Conservation (phyloP, 768 basidiomycete species). For the Pulveroboletus sp. region DNA sequence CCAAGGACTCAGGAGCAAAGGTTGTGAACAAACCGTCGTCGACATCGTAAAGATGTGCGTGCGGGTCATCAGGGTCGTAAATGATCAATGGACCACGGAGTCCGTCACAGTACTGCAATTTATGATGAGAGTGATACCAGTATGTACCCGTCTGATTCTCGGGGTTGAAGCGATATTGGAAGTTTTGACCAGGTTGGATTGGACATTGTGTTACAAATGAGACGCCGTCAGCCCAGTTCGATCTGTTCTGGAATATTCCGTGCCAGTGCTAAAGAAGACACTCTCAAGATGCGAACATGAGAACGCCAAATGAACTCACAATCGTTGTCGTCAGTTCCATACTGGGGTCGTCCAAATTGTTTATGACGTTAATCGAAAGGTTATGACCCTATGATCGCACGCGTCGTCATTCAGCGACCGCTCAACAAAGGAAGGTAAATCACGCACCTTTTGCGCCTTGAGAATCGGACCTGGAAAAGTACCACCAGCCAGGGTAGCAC, state of each 20-base stretch:
- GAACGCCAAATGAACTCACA: constrained; percentile 23
- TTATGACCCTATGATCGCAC: constrained; percentile 27
- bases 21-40: constrained; percentile 39
- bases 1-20: not conserved
- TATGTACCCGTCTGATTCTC: constrained; percentile 42
- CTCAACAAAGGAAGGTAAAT: not conserved
- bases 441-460: constrained; percentile 37
- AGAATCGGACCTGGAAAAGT: constrained; percentile 50
- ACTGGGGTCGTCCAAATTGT: constrained; percentile 28
- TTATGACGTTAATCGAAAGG: constrained; percentile 37
- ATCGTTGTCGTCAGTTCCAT: constrained; percentile 37
- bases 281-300: not conserved
- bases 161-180: constrained; percentile 41
- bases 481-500: constrained; percentile 45
- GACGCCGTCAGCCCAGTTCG: constrained; percentile 39
- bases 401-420: not conserved
- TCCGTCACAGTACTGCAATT: constrained; percentile 41
- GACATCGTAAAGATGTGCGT: constrained; percentile 39
- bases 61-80: constrained; percentile 47
- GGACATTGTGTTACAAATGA: constrained; percentile 47
- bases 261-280: constrained; percentile 31
- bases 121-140: constrained; percentile 48
- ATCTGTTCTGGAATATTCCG: constrained; percentile 31
- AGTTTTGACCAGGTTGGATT: constrained; percentile 36
- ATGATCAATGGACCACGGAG: constrained; percentile 42